Evolutionary conservation across 2,329 filamentous ascomycete species (phyloP), one percentile per base, ranked within the genome.

Genomic region (Colletotrichum tofieldiae): DNA sequence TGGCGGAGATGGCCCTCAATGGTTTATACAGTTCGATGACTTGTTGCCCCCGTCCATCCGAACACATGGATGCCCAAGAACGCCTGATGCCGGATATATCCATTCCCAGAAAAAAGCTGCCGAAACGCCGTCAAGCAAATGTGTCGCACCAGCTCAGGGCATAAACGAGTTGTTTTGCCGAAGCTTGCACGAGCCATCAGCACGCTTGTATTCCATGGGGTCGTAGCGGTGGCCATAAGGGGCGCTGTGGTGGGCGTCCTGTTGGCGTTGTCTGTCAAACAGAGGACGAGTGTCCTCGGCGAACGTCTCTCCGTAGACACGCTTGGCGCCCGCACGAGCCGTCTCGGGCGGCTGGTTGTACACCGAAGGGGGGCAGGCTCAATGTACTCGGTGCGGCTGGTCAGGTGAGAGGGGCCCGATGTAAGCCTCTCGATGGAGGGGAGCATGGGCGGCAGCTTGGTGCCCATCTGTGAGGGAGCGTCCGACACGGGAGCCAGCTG

Each of bases 191-290:
- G 79, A 76, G 29, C 82, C 82, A 49, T 82, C 80, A 7, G 82
- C 82, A 68, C 81, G 76, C 12, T 78, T 79, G 70, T 82, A 84
- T 63, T 77, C 76, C 32, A 71, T 64, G 18, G 23, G 6, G 37
- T 73, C 59, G 18, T 14, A 35, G 12, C 20, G 47, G 7, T 35
- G n/a, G n/a, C 39, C 20, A 16, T 63, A 62, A 14, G 32, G 41
- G 5, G 37, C 26, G 14, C 29, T 16, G 47, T 75, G 71, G 69
- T 83, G 80, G 2, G 77, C 65, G 16, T 84, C 83, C 23, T 77
- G 71, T 62, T 82, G 82, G 37, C 83, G 78, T 72, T 82, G 78
- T 3, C 82, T 80, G 49, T 85, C 83, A 76, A 80, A 79, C 7
- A 84, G 77, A 1, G 81, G 77, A 26, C 77, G 75, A 4, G 72